Conservation (phyloP, 192 early-diverging fungal species). For the Umbelopsis ramanniana region DNA sequence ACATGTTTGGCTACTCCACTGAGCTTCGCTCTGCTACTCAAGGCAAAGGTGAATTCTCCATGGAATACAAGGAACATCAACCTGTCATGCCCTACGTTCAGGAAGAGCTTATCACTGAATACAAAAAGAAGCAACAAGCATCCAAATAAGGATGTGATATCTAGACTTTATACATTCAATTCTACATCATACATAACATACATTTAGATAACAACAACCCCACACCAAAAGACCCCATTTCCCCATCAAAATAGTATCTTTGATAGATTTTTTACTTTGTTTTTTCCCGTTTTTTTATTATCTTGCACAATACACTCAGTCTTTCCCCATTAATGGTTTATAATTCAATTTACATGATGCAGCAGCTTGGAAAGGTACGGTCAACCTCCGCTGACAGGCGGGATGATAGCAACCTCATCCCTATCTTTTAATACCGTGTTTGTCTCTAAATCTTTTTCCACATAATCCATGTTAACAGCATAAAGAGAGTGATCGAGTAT, state of each 20-base stretch:
- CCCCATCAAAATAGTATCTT: background rate
- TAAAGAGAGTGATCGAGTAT: slow-evolving; percentile 54
- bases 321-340: too few species aligned
- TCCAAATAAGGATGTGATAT: slow-evolving; percentile 1
- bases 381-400: slow-evolving; percentile 71
- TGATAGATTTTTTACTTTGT: slow-evolving; percentile 19
- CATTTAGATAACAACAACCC: background rate
- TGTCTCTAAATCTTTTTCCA: slow-evolving; percentile 47
- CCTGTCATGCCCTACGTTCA: slow-evolving; percentile 83
- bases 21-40: slow-evolving; percentile 91
- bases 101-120: slow-evolving; percentile 83
- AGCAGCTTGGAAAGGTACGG: too few species aligned
- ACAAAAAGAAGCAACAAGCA: slow-evolving; percentile 69
- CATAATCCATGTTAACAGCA: slow-evolving; percentile 69
- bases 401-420: slow-evolving; percentile 69
- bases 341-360: too few species aligned
- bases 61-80: slow-evolving; percentile 93
- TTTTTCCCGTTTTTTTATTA: background rate
- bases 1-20: slow-evolving; percentile 99
- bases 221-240: background rate
- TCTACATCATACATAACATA: background rate
- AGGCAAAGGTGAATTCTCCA: slow-evolving; percentile 98
- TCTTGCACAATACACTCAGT: slow-evolving; percentile 13
- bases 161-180: background rate
- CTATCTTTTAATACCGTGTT: slow-evolving; percentile 48